Base-by-base conservation (phyloP, 1,284 basidiomycete genomes). In the Salmacisia buchloeana region DNA sequence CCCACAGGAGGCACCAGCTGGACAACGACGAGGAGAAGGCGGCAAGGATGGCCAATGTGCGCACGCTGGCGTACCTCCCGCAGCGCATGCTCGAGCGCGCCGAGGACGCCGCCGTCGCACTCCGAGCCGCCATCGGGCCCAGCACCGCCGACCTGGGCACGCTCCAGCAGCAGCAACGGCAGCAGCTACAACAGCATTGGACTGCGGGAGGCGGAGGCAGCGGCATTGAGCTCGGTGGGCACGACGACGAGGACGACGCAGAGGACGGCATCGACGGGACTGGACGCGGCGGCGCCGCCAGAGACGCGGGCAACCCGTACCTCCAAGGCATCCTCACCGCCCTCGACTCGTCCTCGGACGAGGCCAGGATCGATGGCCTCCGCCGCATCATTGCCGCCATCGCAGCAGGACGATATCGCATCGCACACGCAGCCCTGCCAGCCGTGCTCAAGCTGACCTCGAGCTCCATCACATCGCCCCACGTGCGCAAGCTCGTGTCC, bases 401-500 rank as follows among this genome's bases (percentile, higher is more conserved):
- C 69, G 93, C 91, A 39, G 94, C 94, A 82, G 89, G 89, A 34
- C 88, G 91, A 59, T 90, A 93, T 74, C 25, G 27, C 49, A 54
- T 54, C 49, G 91, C 94, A 69, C 89, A 92, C 38, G 86, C 88
- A 65, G 94, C 91, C 84, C 73, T 75, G 33, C 78, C 70, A 45
- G 68, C 69, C 38, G 77, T 77, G 15, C 64, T 78, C 34, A 79
- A 79, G 62, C 69, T 79, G 29, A 70, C 79, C 15, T 79, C 81
- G 0, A 65, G 72, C n/a, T 73, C 77, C 35, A 54, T 54, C 49
- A 54, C 49, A 4, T 74, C 78, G 78, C 87, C 97, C 57, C 93
- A 97, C 81, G 90, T 97, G 70, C 88, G 94, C 68, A 97, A 97
- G 82, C 87, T 98, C 63, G 94, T 97, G 49, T 98, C 97, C 81